Base-by-base conservation (phyloP, 78 protist species). In the Bigelowiella natans region DNA sequence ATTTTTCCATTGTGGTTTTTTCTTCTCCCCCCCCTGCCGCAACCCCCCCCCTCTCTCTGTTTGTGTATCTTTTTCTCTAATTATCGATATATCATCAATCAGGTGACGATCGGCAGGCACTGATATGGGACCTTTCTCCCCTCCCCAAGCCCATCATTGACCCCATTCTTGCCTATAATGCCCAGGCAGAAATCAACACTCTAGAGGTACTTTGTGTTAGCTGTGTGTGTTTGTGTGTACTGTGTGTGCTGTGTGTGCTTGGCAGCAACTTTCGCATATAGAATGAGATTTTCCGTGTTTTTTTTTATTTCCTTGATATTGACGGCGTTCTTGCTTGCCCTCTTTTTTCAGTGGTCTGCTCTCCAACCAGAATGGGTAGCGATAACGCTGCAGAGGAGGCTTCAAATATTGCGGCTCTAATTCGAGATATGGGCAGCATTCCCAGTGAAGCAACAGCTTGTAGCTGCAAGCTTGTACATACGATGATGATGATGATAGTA, bases 61-160 rank as follows among this genome's bases (percentile, higher is more conserved):
- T 2, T 11, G 1, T 51, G 73, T 51, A 51, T 7, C 2, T 89
- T 0, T 30, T n/a, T 18, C 90, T 0, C 31, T 3, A 28, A 31
- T 51, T 51, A 7, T 18, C 73, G 7, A 51, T 7, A 51, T 51
- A 18, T 7, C 18, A 51, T 51, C 73, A 26, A 26, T 51, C 73
- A 18, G 97, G 94, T 0, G 98, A 97, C 64, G 98, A 98, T 90
- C 36, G 34, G 28, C 96, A 94, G 88, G 98, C 99, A 7, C 90
- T 97, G 38, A 97, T 98, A 91, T 98, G 99, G 99, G 99, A 98
- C 90, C 85, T 98, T 30, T 51, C 95, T 3, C 37, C 39, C 31
- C 31, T 96, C 90, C 99, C 98, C 18, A 88, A 94, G 64, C 94
- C 96, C 7, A 94, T 95, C 64, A 37, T 18, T 88, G 95, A 93